Conservation (phyloP, 2,329 filamentous ascomycete genomes). For the Sclerotinia sclerotiorum region DNA sequence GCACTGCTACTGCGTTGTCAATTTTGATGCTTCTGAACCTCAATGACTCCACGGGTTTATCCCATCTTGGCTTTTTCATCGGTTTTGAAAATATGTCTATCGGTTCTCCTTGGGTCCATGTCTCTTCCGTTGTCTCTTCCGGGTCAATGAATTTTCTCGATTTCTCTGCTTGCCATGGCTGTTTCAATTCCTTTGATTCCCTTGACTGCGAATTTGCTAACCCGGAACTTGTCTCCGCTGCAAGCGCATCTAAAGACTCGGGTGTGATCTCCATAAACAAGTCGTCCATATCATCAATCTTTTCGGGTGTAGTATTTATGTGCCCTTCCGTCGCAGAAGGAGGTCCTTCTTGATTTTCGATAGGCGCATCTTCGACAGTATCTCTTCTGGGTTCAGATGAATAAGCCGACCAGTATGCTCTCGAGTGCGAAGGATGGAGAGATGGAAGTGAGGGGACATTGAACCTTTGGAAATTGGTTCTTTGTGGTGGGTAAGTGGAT, state of each 20-base stretch:
- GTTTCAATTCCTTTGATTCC: background rate
- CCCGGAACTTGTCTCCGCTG: constrained; percentile 28
- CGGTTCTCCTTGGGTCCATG: constrained; percentile 9
- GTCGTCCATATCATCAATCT: constrained; percentile 4
- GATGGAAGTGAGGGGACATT: constrained; percentile 6
- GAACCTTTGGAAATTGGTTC: constrained; percentile 15
- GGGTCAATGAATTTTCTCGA: background rate
- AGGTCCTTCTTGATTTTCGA: background rate
- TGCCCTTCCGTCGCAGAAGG: background rate
- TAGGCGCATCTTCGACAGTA: background rate
- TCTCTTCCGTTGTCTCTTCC: background rate
- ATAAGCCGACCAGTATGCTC: constrained; percentile 8
- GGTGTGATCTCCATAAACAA: constrained; percentile 41
- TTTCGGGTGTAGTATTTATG: background rate
- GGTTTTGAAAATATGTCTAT: constrained; percentile 6
- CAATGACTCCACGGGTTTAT: background rate
- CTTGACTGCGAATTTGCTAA: constrained; percentile 2
- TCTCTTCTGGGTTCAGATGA: background rate
- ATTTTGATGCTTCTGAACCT: constrained; percentile 21
- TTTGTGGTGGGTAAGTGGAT: background rate
- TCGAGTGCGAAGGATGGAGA: constrained; percentile 5
- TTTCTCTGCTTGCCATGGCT: constrained; percentile 2
- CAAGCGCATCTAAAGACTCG: constrained; percentile 42
- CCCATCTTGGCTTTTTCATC: constrained; percentile 15
- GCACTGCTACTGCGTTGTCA: constrained; percentile 22